Percentiles rank a stretch among this genome's conserved stretches.
These are phyloP conservation scores for Emericellopsis terricola DNA, from an alignment of 495 filamentous ascomycete species.

Conservation along the genomic window DNA sequence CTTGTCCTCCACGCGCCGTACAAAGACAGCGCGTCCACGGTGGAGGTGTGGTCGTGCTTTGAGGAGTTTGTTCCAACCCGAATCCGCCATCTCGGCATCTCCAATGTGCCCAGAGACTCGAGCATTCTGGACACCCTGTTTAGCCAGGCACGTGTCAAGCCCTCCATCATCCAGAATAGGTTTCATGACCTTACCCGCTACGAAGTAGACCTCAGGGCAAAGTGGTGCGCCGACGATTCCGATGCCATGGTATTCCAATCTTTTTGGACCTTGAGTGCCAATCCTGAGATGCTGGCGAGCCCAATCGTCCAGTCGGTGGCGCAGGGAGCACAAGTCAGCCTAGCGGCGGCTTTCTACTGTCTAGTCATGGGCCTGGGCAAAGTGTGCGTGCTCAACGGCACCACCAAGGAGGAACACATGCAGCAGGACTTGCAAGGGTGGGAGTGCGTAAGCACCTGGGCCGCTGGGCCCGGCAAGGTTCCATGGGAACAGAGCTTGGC, in stretches of 20 bases:
- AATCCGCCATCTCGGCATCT: conserved; percentile 54
- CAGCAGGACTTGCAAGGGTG: conserved; percentile 39
- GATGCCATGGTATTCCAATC: conserved; percentile 53
- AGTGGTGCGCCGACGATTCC: too few species aligned
- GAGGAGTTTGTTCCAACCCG: conserved; percentile 42
- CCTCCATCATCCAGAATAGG: conserved; percentile 55
- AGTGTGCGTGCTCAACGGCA: conserved; percentile 51
- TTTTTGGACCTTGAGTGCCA: conserved; percentile 69
- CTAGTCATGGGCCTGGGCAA: conserved; percentile 42
- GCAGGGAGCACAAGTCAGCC: conserved; percentile 22
- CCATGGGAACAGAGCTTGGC: too few species aligned
- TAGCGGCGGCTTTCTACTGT: conserved; percentile 42
- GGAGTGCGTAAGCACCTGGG: conserved; percentile 29
- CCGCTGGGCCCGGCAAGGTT: too few species aligned
- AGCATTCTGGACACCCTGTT: neutral
- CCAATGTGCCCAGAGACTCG: conserved; percentile 36
- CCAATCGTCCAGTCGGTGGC: conserved; percentile 34
- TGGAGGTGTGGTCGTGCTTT: conserved; percentile 45
- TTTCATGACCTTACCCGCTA: conserved; percentile 42
- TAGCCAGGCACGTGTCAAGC: conserved; percentile 12
- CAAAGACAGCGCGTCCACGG: conserved; percentile 33
- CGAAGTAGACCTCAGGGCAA: conserved; percentile 39
- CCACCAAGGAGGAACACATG: conserved; percentile 45
- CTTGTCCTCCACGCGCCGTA: conserved; percentile 58
- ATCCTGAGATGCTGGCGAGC: conserved; percentile 35